phyloP scores from a whole-genome alignment of 1,139 yeast genomes.

The Magnusiomyces tetraspermus region DNA sequence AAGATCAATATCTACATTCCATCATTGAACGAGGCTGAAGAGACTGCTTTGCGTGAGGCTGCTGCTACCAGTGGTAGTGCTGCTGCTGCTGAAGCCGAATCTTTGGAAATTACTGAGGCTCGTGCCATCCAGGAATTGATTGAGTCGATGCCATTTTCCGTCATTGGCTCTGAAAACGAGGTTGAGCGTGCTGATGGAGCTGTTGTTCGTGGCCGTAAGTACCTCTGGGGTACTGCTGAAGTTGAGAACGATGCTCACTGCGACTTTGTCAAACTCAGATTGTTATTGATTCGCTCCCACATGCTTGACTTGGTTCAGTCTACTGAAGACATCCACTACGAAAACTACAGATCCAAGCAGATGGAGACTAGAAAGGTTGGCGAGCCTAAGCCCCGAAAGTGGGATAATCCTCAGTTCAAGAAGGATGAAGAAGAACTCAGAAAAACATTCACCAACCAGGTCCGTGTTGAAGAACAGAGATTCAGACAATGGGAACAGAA shows the following conservation, averaged over 20 bases:
- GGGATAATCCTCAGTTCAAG: conserved; percentile 82
- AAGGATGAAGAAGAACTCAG: conserved; percentile 94
- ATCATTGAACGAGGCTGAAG: conserved; percentile 36
- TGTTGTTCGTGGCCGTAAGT: conserved; percentile 79
- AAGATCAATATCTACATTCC: conserved; percentile 87
- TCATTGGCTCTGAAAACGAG: conserved; percentile 85
- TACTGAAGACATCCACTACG: conserved; percentile 90
- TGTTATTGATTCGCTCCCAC: conserved; percentile 80
- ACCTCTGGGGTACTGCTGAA: conserved; percentile 97
- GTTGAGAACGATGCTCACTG: conserved; percentile 94
- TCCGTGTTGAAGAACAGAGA: conserved; percentile 91
- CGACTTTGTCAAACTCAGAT: conserved; percentile 87
- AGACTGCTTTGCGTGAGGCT: conserved; percentile 16
- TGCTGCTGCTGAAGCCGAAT: conserved; percentile 20
- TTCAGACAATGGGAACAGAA: conserved; percentile 98
- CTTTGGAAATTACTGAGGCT: conserved; percentile 42
- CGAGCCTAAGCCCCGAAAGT: conserved; percentile 36
- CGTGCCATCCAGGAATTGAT: conserved; percentile 76
- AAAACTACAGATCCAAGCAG: conserved; percentile 73
- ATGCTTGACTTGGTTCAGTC: conserved; percentile 81
- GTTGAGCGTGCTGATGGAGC: conserved; percentile 69
- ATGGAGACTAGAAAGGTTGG: conserved; percentile 53
- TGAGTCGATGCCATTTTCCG: conserved; percentile 89
- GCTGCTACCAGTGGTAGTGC: conserved; percentile 5
- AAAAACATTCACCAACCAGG: conserved; percentile 95